Evolutionary conservation across 768 basidiomycete genomes (phyloP), one percentile per base, ranked within the genome.

Genomic region (Serendipita sp.): DNA sequence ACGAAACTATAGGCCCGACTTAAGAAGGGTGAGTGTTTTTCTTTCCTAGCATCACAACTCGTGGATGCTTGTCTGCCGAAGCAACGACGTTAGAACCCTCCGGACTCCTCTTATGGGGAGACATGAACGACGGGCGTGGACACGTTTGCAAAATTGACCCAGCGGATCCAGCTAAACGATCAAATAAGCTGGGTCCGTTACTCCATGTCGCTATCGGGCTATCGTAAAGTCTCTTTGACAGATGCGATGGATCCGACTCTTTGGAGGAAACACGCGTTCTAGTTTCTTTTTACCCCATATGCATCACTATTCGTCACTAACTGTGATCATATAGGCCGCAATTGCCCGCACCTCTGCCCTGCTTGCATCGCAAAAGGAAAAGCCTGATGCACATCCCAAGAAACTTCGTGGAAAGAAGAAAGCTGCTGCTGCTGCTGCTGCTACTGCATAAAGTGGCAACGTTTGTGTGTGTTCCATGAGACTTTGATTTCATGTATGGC

Each of bases 51-150:
- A 23, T 23, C 23, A 23, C 23, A 23, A 23, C 1, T 23, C 23
- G 58, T 63, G 31, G 44, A 33, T 18, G 31, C 37, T 48, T 63
- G 64, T 62, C 16, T 16, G 23, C 16, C 50, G 52, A 77, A 75
- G 87, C 88, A 90, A 76, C 85, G 84, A 81, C 84, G 85, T 85
- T 91, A 91, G 88, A 91, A 88, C 88, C 88, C 86, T 79, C 63
- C 64, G 63, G 36, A 66, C 66, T 45, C 37, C 69, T 74, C 74
- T 80, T 76, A 70, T 71, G 74, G 74, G 78, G 79, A 76, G 75
- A 73, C 63, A 85, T 85, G 87, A 90, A 86, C 79, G 87, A 76
- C 80, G 87, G 87, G 88, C 82, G 88, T 91, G 87, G 88, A 91
- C 85, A 88, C 76, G 87, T 87, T 81, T 91, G 88, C 88, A 84